Evolutionary conservation across 1,284 basidiomycete genomes (phyloP).

Genomic region (Naganishia sp.): DNA sequence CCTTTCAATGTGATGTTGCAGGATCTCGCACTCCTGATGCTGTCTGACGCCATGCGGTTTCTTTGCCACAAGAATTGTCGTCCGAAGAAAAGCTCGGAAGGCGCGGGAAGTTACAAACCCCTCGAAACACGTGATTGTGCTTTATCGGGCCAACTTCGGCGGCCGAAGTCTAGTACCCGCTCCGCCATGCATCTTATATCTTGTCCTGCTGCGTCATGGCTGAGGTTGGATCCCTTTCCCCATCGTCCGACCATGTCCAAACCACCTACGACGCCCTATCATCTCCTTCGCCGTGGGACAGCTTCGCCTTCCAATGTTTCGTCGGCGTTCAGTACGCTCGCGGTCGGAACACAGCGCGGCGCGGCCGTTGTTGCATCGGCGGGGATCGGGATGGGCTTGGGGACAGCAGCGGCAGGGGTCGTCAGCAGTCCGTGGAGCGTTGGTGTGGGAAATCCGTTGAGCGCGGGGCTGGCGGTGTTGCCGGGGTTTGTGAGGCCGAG

Average conservation of each 20-base stretch:
- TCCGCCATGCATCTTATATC: not conserved
- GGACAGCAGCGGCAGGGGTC: not conserved
- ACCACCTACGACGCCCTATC: constrained; percentile 7
- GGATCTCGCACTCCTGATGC: too few relatives aligned
- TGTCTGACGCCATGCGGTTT: too few relatives aligned
- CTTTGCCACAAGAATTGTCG: too few relatives aligned
- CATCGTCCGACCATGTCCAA: constrained; percentile 8
- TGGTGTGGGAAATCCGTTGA: not conserved
- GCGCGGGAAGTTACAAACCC: too few relatives aligned
- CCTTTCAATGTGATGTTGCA: too few relatives aligned
- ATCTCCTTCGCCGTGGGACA: constrained; percentile 13
- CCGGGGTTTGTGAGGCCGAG: not conserved
- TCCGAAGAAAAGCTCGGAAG: too few relatives aligned
- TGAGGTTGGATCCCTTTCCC: not conserved
- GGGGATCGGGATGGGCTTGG: constrained; percentile 10
- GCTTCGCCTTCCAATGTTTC: constrained; percentile 12
- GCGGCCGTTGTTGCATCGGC: constrained; percentile 15
- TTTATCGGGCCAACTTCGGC: not conserved
- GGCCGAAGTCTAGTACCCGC: constrained; percentile 1
- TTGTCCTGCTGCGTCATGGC: not conserved
- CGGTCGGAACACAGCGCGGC: not conserved
- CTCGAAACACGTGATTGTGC: too few relatives aligned
- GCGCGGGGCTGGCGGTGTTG: not conserved
- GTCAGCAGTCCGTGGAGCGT: not conserved
- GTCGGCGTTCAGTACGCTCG: not conserved